Evolutionary conservation across 1,139 yeast species (phyloP), one percentile per base, ranked within the genome.

Genomic region (Suhomyces chickasaworum): DNA sequence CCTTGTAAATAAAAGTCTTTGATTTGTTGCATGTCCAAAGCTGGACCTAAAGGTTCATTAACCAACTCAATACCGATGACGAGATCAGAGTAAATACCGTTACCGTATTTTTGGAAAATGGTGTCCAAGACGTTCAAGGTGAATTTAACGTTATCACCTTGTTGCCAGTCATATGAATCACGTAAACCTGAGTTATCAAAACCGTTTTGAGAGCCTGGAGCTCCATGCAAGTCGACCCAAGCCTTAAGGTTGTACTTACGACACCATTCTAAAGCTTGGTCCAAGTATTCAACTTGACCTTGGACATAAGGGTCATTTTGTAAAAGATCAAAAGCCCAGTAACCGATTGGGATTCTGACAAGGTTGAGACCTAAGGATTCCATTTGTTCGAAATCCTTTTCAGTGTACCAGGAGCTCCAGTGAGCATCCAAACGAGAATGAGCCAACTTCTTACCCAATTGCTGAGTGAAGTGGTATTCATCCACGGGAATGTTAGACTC

Each of bases 131-230:
- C 84, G 38, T 74, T 69, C 46, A 80, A 65, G 12, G 93, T 81
- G 29, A 77, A 56, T 42, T 77, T 68, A 37, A 74, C 67, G 58
- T 86, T 82, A 54, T 68, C 58, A 37, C 71, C 75, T 20, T 72
- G 69, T 64, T 83, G 84, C 80, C 86, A 89, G 8, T 71, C 71
- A 47, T 78, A 58, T 6, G 61, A 52, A 59, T 88, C 97, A 58
- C 97, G 78, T 51, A 81, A 70, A 17, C 99, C 99, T 9, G 97
- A 89, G 70, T 91, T 91, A 65, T 93, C 99, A 63, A 91, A 91
- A 17, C 98, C 97, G 63, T 91, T 91, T 68, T 91, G 98, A 17
- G 96, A 87, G n/a, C 97, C 98, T 40, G 97, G 95, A 23, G 89
- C 95, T 48, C 98, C 98, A 64, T 91, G 99, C 57, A 91, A 71